These are phyloP conservation scores for Erysimum pusillum DNA, from an alignment of 441 rosid species.

Conservation along the genomic window DNA sequence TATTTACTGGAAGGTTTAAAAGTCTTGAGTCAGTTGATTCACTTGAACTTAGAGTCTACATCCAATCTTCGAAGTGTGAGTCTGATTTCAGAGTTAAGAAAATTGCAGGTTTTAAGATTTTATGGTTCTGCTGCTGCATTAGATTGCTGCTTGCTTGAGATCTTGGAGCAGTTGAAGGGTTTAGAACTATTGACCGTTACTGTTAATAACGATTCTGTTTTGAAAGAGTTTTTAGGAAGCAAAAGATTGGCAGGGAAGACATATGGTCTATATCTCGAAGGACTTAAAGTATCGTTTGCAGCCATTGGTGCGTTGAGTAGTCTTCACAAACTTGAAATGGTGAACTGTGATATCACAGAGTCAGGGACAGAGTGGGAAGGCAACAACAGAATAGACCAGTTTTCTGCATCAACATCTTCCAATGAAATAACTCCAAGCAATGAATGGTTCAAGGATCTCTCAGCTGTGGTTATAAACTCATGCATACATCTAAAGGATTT, in stretches of 20 bases:
- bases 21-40: slow-evolving; percentile 36
- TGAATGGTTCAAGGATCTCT: neutral
- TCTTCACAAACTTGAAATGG: slow-evolving; percentile 21
- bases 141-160: neutral
- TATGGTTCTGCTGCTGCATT: slow-evolving; percentile 8
- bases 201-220: neutral
- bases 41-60: slow-evolving; percentile 48
- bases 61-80: slow-evolving; percentile 9
- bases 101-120: slow-evolving; percentile 22
- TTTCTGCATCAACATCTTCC: neutral
- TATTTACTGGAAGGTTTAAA: slow-evolving; percentile 35
- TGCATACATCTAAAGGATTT: slow-evolving; percentile 22
- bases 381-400: neutral
- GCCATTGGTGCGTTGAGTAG: slow-evolving; percentile 6
- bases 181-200: slow-evolving; percentile 14
- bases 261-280: slow-evolving; percentile 16
- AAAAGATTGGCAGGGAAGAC: neutral
- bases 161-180: neutral
- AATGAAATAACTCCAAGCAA: slow-evolving; percentile 2
- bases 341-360: slow-evolving; percentile 2
- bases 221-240: slow-evolving; percentile 5
- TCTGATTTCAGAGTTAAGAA: neutral
- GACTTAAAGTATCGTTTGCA: slow-evolving; percentile 7
- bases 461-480: neutral
- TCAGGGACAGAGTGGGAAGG: neutral